phyloP scores from a whole-genome alignment of 164 flowering plant species.

The Berberis vulgaris region DNA sequence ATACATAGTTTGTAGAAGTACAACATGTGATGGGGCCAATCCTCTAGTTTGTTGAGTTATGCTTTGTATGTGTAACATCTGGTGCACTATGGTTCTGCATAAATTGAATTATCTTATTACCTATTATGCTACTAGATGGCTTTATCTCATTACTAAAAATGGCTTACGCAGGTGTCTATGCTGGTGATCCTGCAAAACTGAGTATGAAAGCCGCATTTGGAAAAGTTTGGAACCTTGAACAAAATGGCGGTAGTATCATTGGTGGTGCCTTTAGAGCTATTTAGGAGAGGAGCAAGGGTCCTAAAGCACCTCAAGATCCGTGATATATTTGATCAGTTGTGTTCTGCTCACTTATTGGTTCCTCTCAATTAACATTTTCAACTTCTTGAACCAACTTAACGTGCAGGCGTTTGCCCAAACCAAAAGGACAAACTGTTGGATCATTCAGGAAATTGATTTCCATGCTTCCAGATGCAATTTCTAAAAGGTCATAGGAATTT shows the following conservation, averaged over 20 bases:
- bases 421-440: constrained; percentile 96
- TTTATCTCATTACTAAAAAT: constrained; percentile 2
- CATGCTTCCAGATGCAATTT: constrained; percentile 83
- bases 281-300: constrained; percentile 45
- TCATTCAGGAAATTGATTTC: constrained; percentile 81
- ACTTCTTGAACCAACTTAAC: constrained; percentile 7
- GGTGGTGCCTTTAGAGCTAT: constrained; percentile 79
- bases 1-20: too few relatives aligned
- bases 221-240: constrained; percentile 91
- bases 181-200: constrained; percentile 91
- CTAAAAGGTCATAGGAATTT: constrained; percentile 35
- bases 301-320: constrained; percentile 76
- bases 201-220: constrained; percentile 99
- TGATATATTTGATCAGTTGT: constrained; percentile 23
- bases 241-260: constrained; percentile 83
- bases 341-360: background rate
- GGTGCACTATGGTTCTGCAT: too few relatives aligned
- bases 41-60: too few relatives aligned
- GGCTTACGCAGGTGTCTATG: constrained; percentile 75
- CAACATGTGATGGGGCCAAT: too few relatives aligned
- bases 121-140: too few relatives aligned
- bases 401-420: constrained; percentile 74
- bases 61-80: too few relatives aligned
- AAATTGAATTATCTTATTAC: too few relatives aligned
- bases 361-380: constrained; percentile 7